Percentiles rank a stretch among this genome's conserved stretches.
Conservation (phyloP, 1,139 yeast species). For the Geotrichum australiense region DNA sequence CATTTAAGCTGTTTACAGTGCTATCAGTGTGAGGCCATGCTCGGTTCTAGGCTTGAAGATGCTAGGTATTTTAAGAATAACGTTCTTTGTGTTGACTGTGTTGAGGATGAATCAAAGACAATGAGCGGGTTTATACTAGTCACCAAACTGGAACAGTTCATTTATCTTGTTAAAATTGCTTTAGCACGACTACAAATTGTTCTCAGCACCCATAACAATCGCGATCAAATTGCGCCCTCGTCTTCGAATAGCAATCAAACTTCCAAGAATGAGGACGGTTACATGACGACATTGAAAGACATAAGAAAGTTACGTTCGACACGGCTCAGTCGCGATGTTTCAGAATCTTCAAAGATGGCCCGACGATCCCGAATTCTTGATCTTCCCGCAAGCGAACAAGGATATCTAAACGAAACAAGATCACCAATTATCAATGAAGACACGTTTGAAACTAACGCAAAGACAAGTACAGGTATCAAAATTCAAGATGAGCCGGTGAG, state of each 20-base stretch:
- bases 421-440: slow-evolving; percentile 5
- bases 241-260: slow-evolving; percentile 4
- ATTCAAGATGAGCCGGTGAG: slow-evolving; percentile 43
- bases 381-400: slow-evolving; percentile 36
- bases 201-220: slow-evolving; percentile 39
- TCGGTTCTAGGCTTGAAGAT: slow-evolving; percentile 32
- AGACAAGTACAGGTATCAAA: background rate
- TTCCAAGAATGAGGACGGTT: slow-evolving; percentile 40
- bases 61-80: slow-evolving; percentile 39
- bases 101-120: slow-evolving; percentile 38
- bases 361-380: slow-evolving; percentile 49
- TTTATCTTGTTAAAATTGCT: slow-evolving; percentile 76
- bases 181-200: slow-evolving; percentile 69
- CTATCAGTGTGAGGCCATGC: slow-evolving; percentile 26
- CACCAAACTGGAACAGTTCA: slow-evolving; percentile 63
- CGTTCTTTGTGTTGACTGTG: slow-evolving; percentile 54
- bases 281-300: slow-evolving; percentile 66
- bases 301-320: slow-evolving; percentile 70
- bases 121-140: slow-evolving; percentile 45
- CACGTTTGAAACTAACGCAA: background rate
- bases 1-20: slow-evolving; percentile 71
- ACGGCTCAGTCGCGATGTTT: slow-evolving; percentile 59
- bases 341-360: slow-evolving; percentile 52
- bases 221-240: background rate
- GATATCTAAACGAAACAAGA: slow-evolving; percentile 18